These are phyloP conservation scores for Trichophyton verrucosum DNA, from an alignment of 2,329 filamentous ascomycete genomes.

Conservation along the genomic window DNA sequence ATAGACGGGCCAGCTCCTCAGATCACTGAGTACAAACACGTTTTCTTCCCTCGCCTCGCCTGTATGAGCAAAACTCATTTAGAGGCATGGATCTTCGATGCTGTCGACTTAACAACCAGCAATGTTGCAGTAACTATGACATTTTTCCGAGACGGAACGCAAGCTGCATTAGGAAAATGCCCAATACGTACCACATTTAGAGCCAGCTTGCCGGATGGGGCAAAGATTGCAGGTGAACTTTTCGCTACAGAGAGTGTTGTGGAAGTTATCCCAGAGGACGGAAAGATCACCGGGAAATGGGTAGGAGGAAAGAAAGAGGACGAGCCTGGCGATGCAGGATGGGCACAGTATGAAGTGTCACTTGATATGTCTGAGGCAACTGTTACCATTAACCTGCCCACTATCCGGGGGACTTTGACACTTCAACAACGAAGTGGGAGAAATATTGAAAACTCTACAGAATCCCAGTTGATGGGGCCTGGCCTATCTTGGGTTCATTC, in stretches of 20 bases:
- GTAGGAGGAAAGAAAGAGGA: neutral
- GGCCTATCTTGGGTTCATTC: neutral
- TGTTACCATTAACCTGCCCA: neutral
- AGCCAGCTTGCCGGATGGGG: neutral
- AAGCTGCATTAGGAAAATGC: neutral
- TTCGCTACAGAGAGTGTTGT: neutral
- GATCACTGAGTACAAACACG: neutral
- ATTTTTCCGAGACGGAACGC: constrained; percentile 4
- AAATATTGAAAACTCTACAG: neutral
- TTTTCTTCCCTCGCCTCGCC: neutral
- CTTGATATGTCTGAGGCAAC: neutral
- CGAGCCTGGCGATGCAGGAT: neutral
- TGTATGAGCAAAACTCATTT: constrained; percentile 3
- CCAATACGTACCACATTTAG: constrained; percentile 1
- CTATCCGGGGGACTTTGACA: neutral
- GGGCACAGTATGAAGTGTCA: neutral
- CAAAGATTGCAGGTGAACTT: neutral
- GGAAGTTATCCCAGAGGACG: neutral
- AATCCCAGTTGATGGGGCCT: neutral
- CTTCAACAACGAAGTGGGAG: neutral
- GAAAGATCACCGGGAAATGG: neutral
- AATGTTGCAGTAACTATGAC: constrained; percentile 4
- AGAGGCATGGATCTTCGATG: constrained; percentile 5
- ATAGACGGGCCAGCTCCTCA: neutral
- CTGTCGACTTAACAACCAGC: neutral